Conservation (phyloP, 73 alveolate genomes). For the Uronychia setigera region DNA sequence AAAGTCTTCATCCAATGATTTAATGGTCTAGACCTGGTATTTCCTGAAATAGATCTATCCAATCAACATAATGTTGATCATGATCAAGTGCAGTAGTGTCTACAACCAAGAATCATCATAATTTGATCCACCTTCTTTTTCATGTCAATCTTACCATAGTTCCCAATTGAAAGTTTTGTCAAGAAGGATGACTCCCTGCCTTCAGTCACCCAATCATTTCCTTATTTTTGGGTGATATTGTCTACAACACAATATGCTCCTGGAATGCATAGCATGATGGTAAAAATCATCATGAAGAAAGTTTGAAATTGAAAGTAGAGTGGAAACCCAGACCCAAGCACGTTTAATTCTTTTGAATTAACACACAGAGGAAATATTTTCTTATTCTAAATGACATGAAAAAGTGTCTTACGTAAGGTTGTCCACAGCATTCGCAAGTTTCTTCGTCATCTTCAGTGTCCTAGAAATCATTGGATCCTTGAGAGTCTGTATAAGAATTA, state of each 20-base stretch:
- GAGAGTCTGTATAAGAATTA: background rate
- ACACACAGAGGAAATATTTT: background rate
- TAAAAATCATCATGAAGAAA: background rate
- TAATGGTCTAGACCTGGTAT: background rate
- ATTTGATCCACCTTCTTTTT: background rate
- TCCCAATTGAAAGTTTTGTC: slow-evolving; percentile 5
- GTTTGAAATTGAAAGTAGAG: background rate
- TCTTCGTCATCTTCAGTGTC: background rate
- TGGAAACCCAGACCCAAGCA: slow-evolving; percentile 1
- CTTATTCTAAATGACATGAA: no score
- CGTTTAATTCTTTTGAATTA: background rate
- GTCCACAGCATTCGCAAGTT: background rate
- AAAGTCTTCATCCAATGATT: slow-evolving; percentile 5
- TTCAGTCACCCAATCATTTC: slow-evolving; percentile 7
- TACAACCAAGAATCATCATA: background rate
- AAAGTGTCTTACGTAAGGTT: no score
- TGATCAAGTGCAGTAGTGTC: background rate
- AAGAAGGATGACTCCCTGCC: background rate
- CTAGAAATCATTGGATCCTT: background rate
- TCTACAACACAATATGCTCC: background rate
- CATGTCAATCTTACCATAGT: slow-evolving; percentile 12
- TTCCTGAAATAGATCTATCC: background rate
- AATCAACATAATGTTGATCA: background rate
- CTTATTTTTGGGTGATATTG: background rate
- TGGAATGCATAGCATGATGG: background rate